Evolutionary conservation across 306 rosid genomes (phyloP), one percentile per base, ranked within the genome.

Genomic region (Lathyrus sativus): DNA sequence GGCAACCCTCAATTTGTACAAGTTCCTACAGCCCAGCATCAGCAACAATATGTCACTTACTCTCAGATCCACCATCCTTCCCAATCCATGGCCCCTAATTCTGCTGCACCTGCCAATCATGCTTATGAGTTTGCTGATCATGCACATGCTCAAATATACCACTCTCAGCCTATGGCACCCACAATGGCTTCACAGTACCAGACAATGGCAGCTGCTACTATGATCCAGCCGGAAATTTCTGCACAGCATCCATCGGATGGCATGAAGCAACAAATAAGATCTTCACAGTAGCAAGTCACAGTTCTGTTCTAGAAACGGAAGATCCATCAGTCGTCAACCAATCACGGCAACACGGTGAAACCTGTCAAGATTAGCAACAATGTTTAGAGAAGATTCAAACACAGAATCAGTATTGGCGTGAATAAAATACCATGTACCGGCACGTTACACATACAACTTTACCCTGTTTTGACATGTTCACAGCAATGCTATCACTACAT

Each of bases 11-110:
- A 85, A 24, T 66, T 88, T 42, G 91, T 90, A 72, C 98, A 92
- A 73, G 93, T 85, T 74, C 81, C 98, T 28, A 12, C 91, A 19
- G 49, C 76, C 77, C 98, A 93, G 77, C 89, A 82, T 71, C 96
- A 87, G 84, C 96, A 86, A 57, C 96, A 84, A 19, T 88, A 82
- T 67, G 86, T 80, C 46, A 82, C 88, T 65, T 95, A 88, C 80
- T 64, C 96, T 48, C 96, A 93, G 76, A 79, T 86, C 62, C 96
- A 84, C 55, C 96, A 90, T 74, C 97, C 95, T 9, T 85, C 98
- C 38, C 96, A 92, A 73, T 86, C 96, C 13, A 81, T 80, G 43
- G 79, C 88, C 4, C 84, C 92, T 12, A 68, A 49, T 74, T 73
- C 95, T 1, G 84, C 82, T 31, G 70, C 86, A 22, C 60, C 82